A percentile compares a stretch with the other conserved stretches of the same genome.
These are phyloP conservation scores for Yamadazyma sp. DNA, from an alignment of 1,139 yeast species.

Conservation along the genomic window DNA sequence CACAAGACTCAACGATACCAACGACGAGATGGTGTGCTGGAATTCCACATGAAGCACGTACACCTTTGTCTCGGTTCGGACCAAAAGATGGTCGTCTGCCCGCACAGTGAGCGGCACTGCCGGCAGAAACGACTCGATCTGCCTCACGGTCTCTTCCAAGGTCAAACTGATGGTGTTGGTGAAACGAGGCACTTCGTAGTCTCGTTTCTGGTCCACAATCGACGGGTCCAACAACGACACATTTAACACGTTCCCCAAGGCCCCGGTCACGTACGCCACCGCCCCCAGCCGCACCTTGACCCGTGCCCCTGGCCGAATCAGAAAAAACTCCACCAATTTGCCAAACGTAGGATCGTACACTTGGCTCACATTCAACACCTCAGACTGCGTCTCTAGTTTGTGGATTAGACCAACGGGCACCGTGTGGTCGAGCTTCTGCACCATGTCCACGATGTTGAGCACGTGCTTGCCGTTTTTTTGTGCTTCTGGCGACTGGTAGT, in stretches of 20 bases:
- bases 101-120: conserved; percentile 12
- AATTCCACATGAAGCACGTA: conserved; percentile 21
- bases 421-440: conserved; percentile 5
- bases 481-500: neutral
- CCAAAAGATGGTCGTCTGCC: conserved; percentile 23
- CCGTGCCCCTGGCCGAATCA: conserved; percentile 12
- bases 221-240: conserved; percentile 11
- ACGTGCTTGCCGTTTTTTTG: neutral
- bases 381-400: conserved; percentile 7
- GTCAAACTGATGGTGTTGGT: conserved; percentile 22
- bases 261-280: conserved; percentile 37
- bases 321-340: conserved; percentile 21
- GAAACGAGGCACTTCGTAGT: conserved; percentile 16
- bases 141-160: conserved; percentile 35
- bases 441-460: neutral
- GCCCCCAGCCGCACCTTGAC: conserved; percentile 16
- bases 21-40: conserved; percentile 5
- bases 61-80: conserved; percentile 27
- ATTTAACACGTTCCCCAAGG: conserved; percentile 21
- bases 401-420: conserved; percentile 8
- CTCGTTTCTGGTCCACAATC: conserved; percentile 8
- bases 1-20: conserved; percentile 19
- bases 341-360: conserved; percentile 44
- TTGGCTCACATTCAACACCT: conserved; percentile 7
- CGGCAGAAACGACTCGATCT: conserved; percentile 30